phyloP scores from a whole-genome alignment of 495 filamentous ascomycete genomes.

The Penicillium roqueforti region DNA sequence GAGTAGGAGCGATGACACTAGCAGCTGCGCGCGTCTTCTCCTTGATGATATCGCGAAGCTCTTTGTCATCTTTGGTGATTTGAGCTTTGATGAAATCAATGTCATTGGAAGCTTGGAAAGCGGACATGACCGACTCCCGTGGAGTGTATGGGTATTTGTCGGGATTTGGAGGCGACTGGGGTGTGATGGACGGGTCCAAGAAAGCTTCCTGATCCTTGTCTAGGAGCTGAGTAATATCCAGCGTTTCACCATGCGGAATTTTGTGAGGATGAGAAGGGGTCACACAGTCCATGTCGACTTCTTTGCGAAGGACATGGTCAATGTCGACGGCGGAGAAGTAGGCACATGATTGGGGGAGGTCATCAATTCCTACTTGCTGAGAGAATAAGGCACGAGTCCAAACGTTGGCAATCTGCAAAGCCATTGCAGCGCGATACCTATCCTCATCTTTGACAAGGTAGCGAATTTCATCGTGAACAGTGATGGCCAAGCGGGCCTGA shows the following conservation, averaged over 20 bases:
- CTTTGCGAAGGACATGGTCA: constrained; percentile 88
- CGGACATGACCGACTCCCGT: constrained; percentile 74
- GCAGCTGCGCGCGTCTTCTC: constrained; percentile 36
- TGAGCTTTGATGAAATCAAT: constrained; percentile 75
- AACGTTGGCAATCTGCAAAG: constrained; percentile 87
- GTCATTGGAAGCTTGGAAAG: constrained; percentile 50
- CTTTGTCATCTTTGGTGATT: constrained; percentile 69
- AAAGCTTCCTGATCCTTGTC: constrained; percentile 58
- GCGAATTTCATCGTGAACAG: constrained; percentile 95
- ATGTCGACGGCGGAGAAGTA: constrained; percentile 96
- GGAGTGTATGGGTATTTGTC: constrained; percentile 61
- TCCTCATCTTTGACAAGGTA: constrained; percentile 85
- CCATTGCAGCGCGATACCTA: constrained; percentile 84
- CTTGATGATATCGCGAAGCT: constrained; percentile 69
- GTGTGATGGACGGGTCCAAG: constrained; percentile 59
- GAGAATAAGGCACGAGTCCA: constrained; percentile 98
- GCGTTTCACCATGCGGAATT: constrained; percentile 79
- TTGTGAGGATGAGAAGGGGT: constrained; percentile 78
- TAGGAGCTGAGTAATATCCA: constrained; percentile 74
- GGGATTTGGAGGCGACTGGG: constrained; percentile 49
- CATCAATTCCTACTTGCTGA: constrained; percentile 92
- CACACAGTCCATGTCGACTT: constrained; percentile 95
- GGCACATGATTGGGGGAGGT: constrained; percentile 88
- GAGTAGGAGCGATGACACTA: constrained; percentile 10
- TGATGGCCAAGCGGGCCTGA: constrained; percentile 78